Conservation (phyloP, 1,284 basidiomycete genomes). For the Nidula niveotomentosa region DNA sequence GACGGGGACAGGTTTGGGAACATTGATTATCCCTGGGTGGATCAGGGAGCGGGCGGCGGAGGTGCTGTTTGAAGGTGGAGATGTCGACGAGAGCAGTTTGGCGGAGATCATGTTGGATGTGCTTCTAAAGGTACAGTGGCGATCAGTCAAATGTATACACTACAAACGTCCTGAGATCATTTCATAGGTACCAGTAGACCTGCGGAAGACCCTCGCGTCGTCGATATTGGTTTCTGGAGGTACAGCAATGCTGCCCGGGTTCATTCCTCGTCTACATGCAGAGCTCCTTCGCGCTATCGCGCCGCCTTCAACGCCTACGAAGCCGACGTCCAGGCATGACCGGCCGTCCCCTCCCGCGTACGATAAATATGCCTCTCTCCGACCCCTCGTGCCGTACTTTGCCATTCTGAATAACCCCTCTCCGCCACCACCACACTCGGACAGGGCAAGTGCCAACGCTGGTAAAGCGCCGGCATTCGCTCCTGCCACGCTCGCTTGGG, state of each 20-base stretch:
- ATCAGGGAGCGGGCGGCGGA: constrained; percentile 90
- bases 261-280: constrained; percentile 81
- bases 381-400: constrained; percentile 68
- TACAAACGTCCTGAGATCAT: background rate
- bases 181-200: constrained; percentile 81
- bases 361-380: constrained; percentile 73
- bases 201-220: constrained; percentile 78
- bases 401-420: constrained; percentile 85
- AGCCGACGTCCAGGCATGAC: constrained; percentile 36
- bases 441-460: constrained; percentile 52
- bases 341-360: constrained; percentile 46
- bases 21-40: constrained; percentile 91
- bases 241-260: constrained; percentile 88
- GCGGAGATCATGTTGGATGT: constrained; percentile 80
- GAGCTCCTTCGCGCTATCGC: constrained; percentile 70
- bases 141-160: background rate
- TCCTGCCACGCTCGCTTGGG: constrained; percentile 81
- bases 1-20: constrained; percentile 71
- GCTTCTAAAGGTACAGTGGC: constrained; percentile 68
- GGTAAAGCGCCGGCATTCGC: constrained; percentile 87
- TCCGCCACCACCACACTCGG: constrained; percentile 41
- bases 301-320: constrained; percentile 30
- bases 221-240: constrained; percentile 88
- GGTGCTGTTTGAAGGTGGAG: constrained; percentile 87
- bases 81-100: constrained; percentile 81